Conservation (phyloP, 306 rosid genomes). For the Sechiopsis laciniata region DNA sequence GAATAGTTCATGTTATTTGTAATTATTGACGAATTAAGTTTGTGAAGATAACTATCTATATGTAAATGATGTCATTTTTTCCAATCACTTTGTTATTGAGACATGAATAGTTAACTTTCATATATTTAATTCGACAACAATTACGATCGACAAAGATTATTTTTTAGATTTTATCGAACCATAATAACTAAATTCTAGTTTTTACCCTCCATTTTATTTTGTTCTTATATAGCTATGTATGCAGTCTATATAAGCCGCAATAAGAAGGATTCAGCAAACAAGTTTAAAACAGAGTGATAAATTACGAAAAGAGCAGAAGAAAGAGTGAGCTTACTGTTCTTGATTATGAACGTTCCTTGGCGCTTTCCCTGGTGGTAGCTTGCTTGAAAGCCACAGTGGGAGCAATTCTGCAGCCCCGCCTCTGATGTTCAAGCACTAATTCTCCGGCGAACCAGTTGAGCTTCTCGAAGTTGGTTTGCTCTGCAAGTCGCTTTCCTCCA, state of each 20-base stretch:
- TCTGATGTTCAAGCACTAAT: conserved; percentile 92
- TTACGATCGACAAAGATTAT: no score
- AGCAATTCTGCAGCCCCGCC: conserved; percentile 99
- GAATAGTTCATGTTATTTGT: no score
- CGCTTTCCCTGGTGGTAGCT: conserved; percentile 53
- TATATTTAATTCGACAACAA: no score
- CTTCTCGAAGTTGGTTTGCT: conserved; percentile 77
- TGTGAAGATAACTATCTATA: no score
- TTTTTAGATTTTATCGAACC: no score
- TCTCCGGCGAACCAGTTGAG: conserved; percentile 99
- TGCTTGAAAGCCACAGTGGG: conserved; percentile 99
- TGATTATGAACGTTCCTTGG: conserved; percentile 27
- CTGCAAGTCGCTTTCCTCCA: conserved; percentile 79
- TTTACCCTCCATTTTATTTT: background rate
- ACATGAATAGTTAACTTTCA: no score
- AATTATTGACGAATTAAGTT: no score
- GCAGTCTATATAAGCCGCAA: background rate
- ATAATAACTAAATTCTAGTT: no score
- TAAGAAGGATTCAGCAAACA: conserved; percentile 13
- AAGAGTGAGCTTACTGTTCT: conserved; percentile 19
- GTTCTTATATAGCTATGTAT: no score
- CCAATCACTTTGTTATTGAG: no score
- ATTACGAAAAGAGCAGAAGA: background rate
- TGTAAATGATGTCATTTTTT: no score
- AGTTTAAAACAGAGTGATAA: background rate